phyloP scores from a whole-genome alignment of 495 filamentous ascomycete genomes.

The Neurospora sp. region DNA sequence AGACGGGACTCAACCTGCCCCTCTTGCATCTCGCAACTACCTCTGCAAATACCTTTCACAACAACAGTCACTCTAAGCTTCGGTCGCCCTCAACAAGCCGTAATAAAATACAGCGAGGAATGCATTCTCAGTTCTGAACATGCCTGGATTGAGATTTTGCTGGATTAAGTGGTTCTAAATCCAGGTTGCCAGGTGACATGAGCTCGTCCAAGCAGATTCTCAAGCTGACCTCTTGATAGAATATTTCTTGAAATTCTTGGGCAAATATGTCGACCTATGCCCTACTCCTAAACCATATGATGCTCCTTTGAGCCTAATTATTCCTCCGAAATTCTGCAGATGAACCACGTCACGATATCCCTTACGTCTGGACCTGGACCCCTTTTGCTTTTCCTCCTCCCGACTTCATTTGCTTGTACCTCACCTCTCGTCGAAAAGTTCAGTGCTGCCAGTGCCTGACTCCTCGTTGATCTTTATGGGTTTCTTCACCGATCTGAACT shows the following conservation, averaged over 20 bases:
- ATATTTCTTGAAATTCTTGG: background rate
- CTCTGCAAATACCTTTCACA: background rate
- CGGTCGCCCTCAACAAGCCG: background rate
- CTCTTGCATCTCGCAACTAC: background rate
- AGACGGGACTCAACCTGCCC: background rate
- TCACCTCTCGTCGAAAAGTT: background rate
- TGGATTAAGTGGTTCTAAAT: background rate
- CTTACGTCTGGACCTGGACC: background rate
- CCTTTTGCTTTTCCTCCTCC: background rate
- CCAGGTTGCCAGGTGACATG: background rate
- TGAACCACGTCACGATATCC: background rate
- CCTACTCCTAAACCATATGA: background rate
- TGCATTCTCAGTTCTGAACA: background rate
- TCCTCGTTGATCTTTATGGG: background rate
- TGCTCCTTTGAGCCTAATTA: background rate
- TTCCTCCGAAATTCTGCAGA: background rate
- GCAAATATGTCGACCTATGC: background rate
- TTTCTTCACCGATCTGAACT: conserved; percentile 41
- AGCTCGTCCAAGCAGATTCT: background rate
- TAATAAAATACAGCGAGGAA: background rate
- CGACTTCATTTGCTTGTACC: background rate
- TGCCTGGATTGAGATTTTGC: background rate
- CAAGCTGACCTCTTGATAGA: background rate
- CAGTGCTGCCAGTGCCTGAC: background rate
- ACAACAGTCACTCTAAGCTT: background rate